Percentiles rank a stretch among this genome's conserved stretches.
Conservation (phyloP, 2,329 filamentous ascomycete species). For the Fusarium torulosum region DNA sequence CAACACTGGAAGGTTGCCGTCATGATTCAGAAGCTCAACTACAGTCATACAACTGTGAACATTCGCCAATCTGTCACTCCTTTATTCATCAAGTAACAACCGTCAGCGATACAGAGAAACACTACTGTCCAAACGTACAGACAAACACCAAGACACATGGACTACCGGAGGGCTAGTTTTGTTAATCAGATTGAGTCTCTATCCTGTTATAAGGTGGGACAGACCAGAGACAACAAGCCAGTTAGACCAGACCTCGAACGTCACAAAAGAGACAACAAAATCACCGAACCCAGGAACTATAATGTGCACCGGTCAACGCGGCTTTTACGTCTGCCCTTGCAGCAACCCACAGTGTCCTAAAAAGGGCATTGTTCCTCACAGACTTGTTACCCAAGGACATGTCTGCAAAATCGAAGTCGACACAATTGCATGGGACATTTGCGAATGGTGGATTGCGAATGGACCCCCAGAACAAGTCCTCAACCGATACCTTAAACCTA, state of each 20-base stretch:
- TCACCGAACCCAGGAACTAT: background rate
- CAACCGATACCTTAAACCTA: constrained; percentile 46
- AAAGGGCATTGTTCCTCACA: constrained; percentile 33
- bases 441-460: constrained; percentile 46
- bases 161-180: background rate
- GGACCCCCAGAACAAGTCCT: constrained; percentile 47
- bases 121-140: background rate
- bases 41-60: background rate
- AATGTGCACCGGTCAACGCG: constrained; percentile 48
- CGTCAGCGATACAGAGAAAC: background rate
- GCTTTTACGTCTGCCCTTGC: constrained; percentile 45
- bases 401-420: constrained; percentile 40
- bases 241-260: background rate
- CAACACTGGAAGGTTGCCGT: background rate
- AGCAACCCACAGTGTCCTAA: constrained; percentile 40
- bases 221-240: background rate
- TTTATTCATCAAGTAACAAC: background rate
- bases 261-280: background rate
- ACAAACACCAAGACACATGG: constrained; percentile 1
- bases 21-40: background rate
- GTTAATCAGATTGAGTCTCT: background rate
- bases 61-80: background rate
- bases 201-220: background rate
- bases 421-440: constrained; percentile 45
- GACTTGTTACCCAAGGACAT: constrained; percentile 39